Evolutionary conservation across 2,329 filamentous ascomycete species (phyloP).

Genomic region (Leptoxyphium fumago): DNA sequence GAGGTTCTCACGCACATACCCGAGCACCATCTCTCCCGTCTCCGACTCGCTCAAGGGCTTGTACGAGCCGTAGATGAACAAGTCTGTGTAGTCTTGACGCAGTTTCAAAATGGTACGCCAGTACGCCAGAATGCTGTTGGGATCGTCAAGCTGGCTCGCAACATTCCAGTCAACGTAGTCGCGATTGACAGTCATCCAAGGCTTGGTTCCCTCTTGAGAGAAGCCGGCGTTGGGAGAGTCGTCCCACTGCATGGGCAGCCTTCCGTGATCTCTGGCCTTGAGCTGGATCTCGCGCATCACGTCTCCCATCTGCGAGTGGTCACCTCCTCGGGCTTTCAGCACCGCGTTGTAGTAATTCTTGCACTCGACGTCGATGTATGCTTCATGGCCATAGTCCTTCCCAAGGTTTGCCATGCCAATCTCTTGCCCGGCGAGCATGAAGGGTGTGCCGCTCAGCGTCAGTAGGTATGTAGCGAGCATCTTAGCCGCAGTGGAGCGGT

Average conservation of each 20-base stretch:
- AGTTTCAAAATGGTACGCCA: slow-evolving; percentile 31
- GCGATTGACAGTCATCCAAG: slow-evolving; percentile 57
- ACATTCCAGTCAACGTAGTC: slow-evolving; percentile 47
- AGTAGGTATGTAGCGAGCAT: slow-evolving; percentile 42
- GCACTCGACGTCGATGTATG: slow-evolving; percentile 52
- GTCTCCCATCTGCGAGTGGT: slow-evolving; percentile 20
- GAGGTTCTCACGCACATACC: background rate
- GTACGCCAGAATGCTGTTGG: slow-evolving; percentile 40
- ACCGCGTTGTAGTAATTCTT: slow-evolving; percentile 36
- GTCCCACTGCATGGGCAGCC: slow-evolving; percentile 58
- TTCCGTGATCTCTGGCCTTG: slow-evolving; percentile 52
- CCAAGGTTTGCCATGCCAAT: slow-evolving; percentile 50
- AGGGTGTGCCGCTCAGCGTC: slow-evolving; percentile 45
- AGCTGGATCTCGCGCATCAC: slow-evolving; percentile 38
- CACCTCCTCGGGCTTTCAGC: slow-evolving; percentile 20
- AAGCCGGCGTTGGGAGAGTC: slow-evolving; percentile 44
- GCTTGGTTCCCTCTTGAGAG: slow-evolving; percentile 26
- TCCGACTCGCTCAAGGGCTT: slow-evolving; percentile 5
- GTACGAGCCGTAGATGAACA: slow-evolving; percentile 12
- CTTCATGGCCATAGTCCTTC: slow-evolving; percentile 40
- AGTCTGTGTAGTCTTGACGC: slow-evolving; percentile 10
- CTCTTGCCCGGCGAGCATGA: slow-evolving; percentile 54
- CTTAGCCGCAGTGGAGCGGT: slow-evolving; percentile 37
- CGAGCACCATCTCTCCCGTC: slow-evolving; percentile 9
- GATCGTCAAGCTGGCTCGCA: slow-evolving; percentile 33